Percentiles rank a stretch among this genome's conserved stretches.
Conservation (phyloP, 257 asterid genomes). For the Vinca minor region DNA sequence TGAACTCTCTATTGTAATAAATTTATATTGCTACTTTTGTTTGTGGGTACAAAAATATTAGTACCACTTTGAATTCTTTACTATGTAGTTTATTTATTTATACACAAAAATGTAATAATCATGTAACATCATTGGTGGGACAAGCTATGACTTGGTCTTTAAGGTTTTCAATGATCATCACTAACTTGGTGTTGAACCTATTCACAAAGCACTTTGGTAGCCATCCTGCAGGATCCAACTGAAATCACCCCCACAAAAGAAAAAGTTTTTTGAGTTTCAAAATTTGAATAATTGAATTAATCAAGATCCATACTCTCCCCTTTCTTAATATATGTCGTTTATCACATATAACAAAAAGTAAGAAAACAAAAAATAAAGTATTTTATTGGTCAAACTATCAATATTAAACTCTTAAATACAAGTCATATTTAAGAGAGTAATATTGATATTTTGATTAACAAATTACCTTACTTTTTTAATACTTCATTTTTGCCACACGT, state of each 20-base stretch:
- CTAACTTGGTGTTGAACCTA: constrained; percentile 72
- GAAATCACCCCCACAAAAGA: too few species aligned
- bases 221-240: constrained; percentile 98
- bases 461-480: too few species aligned
- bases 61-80: not conserved
- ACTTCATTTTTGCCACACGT: too few species aligned
- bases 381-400: too few species aligned
- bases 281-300: not conserved
- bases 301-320: not conserved
- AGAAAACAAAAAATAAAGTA: too few species aligned
- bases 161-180: constrained; percentile 88
- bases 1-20: not conserved
- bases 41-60: not conserved
- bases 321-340: too few species aligned
- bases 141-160: constrained; percentile 72
- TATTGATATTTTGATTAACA: too few species aligned
- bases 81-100: not conserved
- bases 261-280: not conserved
- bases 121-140: constrained; percentile 39
- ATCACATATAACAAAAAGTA: too few species aligned
- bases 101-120: constrained; percentile 27
- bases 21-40: not conserved
- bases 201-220: constrained; percentile 85
- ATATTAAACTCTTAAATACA: too few species aligned
- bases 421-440: too few species aligned